These are phyloP conservation scores for Cryptococcus wingfieldii DNA, from an alignment of 1,284 basidiomycete genomes.

Conservation along the genomic window DNA sequence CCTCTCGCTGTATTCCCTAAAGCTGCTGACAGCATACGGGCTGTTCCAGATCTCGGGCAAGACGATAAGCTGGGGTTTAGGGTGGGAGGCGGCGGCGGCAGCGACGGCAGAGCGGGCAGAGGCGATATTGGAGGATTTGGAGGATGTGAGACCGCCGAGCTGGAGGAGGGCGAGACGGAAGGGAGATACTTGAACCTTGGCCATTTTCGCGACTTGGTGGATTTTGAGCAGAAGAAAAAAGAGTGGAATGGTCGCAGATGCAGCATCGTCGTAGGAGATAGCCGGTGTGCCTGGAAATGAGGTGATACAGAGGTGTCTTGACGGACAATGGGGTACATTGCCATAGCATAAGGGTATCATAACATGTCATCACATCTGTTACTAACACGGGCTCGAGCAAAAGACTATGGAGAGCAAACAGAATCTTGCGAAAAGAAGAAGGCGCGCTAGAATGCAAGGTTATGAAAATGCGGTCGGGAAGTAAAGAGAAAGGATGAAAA, in stretches of 20 bases:
- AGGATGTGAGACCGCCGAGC: slow-evolving; percentile 63
- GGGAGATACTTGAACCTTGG: slow-evolving; percentile 52
- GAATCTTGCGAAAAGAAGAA: too few relatives aligned
- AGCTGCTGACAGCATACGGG: slow-evolving; percentile 83
- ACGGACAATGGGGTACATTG: too few relatives aligned
- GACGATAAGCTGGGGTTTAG: slow-evolving; percentile 72
- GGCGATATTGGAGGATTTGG: slow-evolving; percentile 69
- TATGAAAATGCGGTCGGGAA: too few relatives aligned
- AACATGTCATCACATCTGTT: too few relatives aligned
- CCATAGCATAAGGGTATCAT: too few relatives aligned
- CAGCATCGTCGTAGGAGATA: background rate
- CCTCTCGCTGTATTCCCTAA: slow-evolving; percentile 77
- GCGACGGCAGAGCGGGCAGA: slow-evolving; percentile 75
- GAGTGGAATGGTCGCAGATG: background rate
- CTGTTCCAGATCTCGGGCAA: slow-evolving; percentile 98
- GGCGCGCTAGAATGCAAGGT: too few relatives aligned
- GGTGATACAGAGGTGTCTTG: background rate
- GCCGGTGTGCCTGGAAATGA: background rate
- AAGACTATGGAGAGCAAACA: too few relatives aligned
- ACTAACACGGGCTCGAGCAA: too few relatives aligned
- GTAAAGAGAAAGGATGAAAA: background rate
- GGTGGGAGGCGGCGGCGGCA: slow-evolving; percentile 57
- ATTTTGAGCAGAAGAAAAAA: background rate
- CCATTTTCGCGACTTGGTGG: slow-evolving; percentile 24
- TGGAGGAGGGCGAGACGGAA: slow-evolving; percentile 85